Base-by-base conservation (phyloP, 148 eudicot species). In the Polygonum maritimum region DNA sequence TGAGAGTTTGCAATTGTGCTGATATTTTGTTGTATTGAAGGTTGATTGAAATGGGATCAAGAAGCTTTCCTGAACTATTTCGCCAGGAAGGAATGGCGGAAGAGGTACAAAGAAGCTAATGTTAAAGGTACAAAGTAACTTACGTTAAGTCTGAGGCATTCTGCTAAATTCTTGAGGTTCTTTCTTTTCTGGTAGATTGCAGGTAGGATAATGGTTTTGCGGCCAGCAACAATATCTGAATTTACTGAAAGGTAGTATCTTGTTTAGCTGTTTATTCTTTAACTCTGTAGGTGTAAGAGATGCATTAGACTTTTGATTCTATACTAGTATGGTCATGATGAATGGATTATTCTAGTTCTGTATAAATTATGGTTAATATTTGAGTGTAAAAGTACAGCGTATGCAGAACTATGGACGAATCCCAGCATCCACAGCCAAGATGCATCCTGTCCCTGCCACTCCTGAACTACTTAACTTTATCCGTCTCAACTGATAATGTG, bases 11-110 rank as follows among this genome's bases (percentile, higher is more conserved):
- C 41, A 7, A 38, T 35, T 15, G n/a, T 67, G 71, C 21, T 72
- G 65, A 74, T 21, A 31, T 67, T 45, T 80, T 19, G 19, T 40
- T 54, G 6, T 65, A 8, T 71, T 77, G 51, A 83, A 91, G 94
- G 88, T 77, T 93, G 83, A 87, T 93, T 74, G 94, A 93, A 87
- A 93, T 93, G 49, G 98, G 96, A 81, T 67, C 88, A 69, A 88
- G 80, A 82, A 88, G 98, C 82, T 93, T 91, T 75, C 96, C 96
- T 47, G 96, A 93, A 83, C 76, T 93, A 79, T 93, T 91, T 83
- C 81, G 77, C 74, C 84, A 41, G 62, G 87, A 89, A 78, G 92
- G 96, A 78, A 85, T 91, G 88, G 91, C 92, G 58, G 87, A 87
- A 74, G 86, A 91, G 94, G 98, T 89, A 84, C 79, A 58, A 48